Conservation (phyloP, 345 rosid species). For the Physaria fendleri region DNA sequence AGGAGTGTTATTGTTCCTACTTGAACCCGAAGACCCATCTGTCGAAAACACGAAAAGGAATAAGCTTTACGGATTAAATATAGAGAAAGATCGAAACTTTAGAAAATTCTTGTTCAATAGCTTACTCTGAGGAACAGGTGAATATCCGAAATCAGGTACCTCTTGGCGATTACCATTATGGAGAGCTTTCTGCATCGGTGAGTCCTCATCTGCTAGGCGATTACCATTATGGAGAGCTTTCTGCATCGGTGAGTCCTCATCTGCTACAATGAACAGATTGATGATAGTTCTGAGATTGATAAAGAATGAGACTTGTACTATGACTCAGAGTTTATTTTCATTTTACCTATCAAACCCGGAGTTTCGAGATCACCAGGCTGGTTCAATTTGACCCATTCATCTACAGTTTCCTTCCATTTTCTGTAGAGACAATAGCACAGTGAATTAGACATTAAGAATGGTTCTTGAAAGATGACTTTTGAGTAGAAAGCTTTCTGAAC, state of each 20-base stretch:
- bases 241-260: slow-evolving; percentile 88
- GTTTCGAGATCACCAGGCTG: slow-evolving; percentile 69
- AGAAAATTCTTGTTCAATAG: background rate
- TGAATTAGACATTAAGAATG: background rate
- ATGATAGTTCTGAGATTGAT: slow-evolving; percentile 4
- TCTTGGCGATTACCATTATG: no score
- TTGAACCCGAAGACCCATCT: slow-evolving; percentile 78
- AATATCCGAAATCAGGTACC: slow-evolving; percentile 33
- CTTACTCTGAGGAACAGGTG: slow-evolving; percentile 36
- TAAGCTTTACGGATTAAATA: slow-evolving; percentile 7
- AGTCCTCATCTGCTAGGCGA: slow-evolving; percentile 87
- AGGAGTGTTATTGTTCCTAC: slow-evolving; percentile 49
- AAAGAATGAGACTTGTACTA: background rate
- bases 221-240: slow-evolving; percentile 50
- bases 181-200: slow-evolving; percentile 65
- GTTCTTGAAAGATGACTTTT: background rate
- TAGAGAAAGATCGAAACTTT: background rate
- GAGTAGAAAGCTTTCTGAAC: background rate
- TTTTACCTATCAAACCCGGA: slow-evolving; percentile 68
- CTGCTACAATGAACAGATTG: slow-evolving; percentile 38
- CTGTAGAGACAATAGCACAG: slow-evolving; percentile 32
- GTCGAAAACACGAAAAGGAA: background rate
- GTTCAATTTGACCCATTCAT: slow-evolving; percentile 89
- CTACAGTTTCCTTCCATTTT: slow-evolving; percentile 92
- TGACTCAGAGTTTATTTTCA: background rate